A percentile compares a stretch with the other conserved stretches of the same genome.
Evolutionary conservation across 1,284 basidiomycete genomes (phyloP).

Genomic region (Abortiporus biennis): DNA sequence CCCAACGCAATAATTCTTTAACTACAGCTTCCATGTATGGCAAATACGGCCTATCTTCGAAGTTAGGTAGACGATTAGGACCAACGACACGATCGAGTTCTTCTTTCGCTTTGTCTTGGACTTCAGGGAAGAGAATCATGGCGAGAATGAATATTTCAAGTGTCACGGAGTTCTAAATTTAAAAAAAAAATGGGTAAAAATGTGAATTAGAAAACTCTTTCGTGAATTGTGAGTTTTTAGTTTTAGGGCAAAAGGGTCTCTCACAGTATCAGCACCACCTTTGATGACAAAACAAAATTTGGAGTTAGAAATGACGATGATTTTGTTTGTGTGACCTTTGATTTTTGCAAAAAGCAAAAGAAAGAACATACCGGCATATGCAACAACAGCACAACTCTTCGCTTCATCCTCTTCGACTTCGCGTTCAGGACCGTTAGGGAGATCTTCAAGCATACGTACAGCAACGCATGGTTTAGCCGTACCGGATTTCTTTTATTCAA

Average conservation of each 20-base stretch:
- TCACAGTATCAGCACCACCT: slow-evolving; percentile 1
- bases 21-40: slow-evolving; percentile 26
- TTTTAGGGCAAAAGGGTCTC: neutral
- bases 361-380: neutral
- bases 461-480: neutral
- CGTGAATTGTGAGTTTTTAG: too few species aligned
- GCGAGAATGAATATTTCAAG: slow-evolving; percentile 20
- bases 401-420: neutral
- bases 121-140: slow-evolving; percentile 24
- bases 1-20: slow-evolving; percentile 24
- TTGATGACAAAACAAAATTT: neutral
- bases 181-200: neutral
- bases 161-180: slow-evolving; percentile 4
- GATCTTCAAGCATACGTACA: neutral
- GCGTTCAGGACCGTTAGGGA: neutral
- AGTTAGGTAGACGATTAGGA: slow-evolving; percentile 21
- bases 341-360: neutral
- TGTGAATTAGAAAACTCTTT: neutral
- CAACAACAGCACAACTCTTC: neutral
- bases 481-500: neutral
- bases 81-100: slow-evolving; percentile 28
- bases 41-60: slow-evolving; percentile 21
- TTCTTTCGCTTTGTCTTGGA: slow-evolving; percentile 24
- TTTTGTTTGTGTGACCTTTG: neutral
- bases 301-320: neutral